phyloP scores from a whole-genome alignment of 83 land plant genomes.

The Isoetes engelmannii region DNA sequence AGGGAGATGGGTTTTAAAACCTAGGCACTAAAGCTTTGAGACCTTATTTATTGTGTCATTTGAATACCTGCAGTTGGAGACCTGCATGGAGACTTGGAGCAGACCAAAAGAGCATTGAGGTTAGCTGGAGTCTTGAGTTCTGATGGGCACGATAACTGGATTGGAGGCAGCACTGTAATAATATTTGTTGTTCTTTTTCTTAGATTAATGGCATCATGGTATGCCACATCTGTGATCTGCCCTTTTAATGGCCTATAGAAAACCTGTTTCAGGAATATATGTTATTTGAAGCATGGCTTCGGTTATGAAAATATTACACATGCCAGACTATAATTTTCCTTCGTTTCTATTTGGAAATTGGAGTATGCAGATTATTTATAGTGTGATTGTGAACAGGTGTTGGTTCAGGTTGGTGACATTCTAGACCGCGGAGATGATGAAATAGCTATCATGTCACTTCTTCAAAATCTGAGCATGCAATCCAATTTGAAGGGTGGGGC shows the following conservation, averaged over 20 bases:
- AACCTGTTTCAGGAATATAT: too few species aligned
- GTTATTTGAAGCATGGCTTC: not conserved
- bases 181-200: not conserved
- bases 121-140: conserved; percentile 57
- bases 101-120: conserved; percentile 49
- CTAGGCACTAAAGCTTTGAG: not conserved
- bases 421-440: conserved; percentile 92
- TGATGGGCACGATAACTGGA: conserved; percentile 49
- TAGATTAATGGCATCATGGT: too few species aligned
- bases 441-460: conserved; percentile 78
- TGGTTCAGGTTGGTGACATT: conserved; percentile 87
- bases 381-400: conserved; percentile 51
- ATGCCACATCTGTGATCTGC: too few species aligned
- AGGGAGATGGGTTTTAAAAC: too few species aligned
- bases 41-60: not conserved
- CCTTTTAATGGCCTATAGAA: too few species aligned
- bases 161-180: conserved; percentile 51
- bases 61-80: conserved; percentile 47
- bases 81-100: conserved; percentile 58
- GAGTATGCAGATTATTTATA: too few species aligned
- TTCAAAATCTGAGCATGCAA: conserved; percentile 57
- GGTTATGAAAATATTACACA: not conserved
- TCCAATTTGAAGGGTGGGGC: conserved; percentile 84
- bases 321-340: not conserved
- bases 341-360: too few species aligned